Evolutionary conservation across 345 rosid genomes (phyloP).

Genomic region (Rubroshorea leprosula): DNA sequence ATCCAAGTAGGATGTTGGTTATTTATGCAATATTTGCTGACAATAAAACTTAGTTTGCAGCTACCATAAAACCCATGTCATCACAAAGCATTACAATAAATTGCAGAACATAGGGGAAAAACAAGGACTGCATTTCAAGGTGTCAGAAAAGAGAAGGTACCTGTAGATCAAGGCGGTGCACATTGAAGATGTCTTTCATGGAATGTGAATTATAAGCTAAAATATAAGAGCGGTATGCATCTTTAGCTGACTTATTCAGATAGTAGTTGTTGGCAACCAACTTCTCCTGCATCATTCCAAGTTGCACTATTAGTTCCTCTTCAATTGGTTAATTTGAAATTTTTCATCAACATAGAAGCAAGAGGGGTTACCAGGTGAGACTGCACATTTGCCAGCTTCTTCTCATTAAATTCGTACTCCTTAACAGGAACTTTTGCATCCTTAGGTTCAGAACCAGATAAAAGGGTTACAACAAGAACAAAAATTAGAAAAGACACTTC

Average conservation of each 20-base stretch:
- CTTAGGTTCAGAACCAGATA: constrained; percentile 24
- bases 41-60: no score
- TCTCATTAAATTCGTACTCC: constrained; percentile 80
- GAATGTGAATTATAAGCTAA: constrained; percentile 95
- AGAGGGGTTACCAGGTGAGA: constrained; percentile 68
- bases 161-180: constrained; percentile 90
- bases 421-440: constrained; percentile 90
- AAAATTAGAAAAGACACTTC: constrained; percentile 3
- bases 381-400: constrained; percentile 74
- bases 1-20: no score
- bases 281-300: constrained; percentile 61
- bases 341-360: not conserved
- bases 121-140: not conserved
- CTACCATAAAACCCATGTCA: no score
- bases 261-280: constrained; percentile 61
- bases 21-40: no score
- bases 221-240: constrained; percentile 88
- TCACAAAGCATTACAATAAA: no score
- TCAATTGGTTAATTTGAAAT: not conserved
- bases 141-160: constrained; percentile 26
- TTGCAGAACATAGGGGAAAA: not conserved
- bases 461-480: not conserved
- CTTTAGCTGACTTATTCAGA: constrained; percentile 85
- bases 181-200: constrained; percentile 88
- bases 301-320: constrained; percentile 5